Evolutionary conservation across 352 stramenopile genomes (phyloP), one percentile per base, ranked within the genome.

Genomic region (Elongisporangium senticosum): DNA sequence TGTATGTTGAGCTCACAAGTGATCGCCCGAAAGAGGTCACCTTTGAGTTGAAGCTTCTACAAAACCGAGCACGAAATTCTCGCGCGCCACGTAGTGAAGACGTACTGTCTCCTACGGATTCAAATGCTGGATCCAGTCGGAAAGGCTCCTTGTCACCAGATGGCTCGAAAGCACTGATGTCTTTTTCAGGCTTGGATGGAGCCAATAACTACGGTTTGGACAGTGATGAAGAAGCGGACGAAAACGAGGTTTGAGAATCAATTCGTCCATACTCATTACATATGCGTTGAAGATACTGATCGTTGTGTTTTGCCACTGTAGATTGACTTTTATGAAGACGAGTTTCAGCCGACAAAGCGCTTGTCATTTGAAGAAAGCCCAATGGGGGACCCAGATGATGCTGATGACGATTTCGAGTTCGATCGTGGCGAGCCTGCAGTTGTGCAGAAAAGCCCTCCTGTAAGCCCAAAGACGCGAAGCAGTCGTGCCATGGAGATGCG

Each of bases 371-470:
- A 93, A 50, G 86, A 94, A 37, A 87, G 86, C 39, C 63, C 71
- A 2, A 65, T 89, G 52, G 84, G 75, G 33, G 86, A 96, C 65
- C 33, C 66, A 14, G 87, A 96, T 49, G 87, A 96, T 64, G 68
- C 69, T 23, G 87, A 96, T 60, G 87, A 96, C 54, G 87, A 96
- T 55, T 95, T 95, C 55, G 87, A 95, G 53, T 96, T 96, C 64
- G 87, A 96, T 65, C 64, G 86, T 19, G 84, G 95, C 51, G 71
- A 72, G 51, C 74, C 71, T 21, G 61, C 63, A 21, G 63, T 74
- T 19, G 57, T 69, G 17, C 68, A 43, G 33, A 43, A 74, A 59
- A 92, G 74, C 39, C 78, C 79, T 51, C 67, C 75, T 8, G 55
- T 65, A 7, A 91, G 82, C 49, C 80, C 78, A 15, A 93, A 91